Evolutionary conservation across 345 rosid species (phyloP).

Genomic region (Lepidium aucheri): DNA sequence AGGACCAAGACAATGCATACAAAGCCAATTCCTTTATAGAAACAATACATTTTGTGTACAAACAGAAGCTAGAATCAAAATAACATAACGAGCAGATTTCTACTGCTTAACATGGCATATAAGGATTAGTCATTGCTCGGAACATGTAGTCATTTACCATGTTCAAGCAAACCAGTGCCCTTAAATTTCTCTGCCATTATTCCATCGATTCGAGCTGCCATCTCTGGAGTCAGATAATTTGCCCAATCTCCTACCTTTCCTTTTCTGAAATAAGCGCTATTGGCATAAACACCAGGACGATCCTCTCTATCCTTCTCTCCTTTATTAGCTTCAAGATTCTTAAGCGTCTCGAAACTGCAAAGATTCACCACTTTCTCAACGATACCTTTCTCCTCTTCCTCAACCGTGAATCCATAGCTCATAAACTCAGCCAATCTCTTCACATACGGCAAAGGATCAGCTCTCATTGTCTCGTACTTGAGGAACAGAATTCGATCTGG

Average conservation of each 20-base stretch:
- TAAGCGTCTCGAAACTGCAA: slow-evolving; percentile 21
- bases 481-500: slow-evolving; percentile 1
- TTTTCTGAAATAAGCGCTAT: slow-evolving; percentile 16
- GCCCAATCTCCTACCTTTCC: slow-evolving; percentile 32
- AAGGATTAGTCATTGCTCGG: too few relatives aligned
- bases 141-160: background rate
- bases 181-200: background rate
- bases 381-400: slow-evolving; percentile 17
- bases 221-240: slow-evolving; percentile 16
- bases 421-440: slow-evolving; percentile 18
- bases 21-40: background rate
- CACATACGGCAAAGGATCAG: slow-evolving; percentile 1
- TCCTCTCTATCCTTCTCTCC: background rate
- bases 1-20: too few relatives aligned
- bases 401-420: slow-evolving; percentile 12
- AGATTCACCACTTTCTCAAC: background rate
- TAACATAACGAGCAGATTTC: too few relatives aligned
- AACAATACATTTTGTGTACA: too few relatives aligned
- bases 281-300: background rate
- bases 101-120: too few relatives aligned
- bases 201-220: slow-evolving; percentile 17
- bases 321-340: slow-evolving; percentile 20
- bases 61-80: too few relatives aligned
- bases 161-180: slow-evolving; percentile 13
- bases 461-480: background rate